Evolutionary conservation across 148 eudicot genomes (phyloP), one percentile per base, ranked within the genome.

Genomic region (Polygonum maritimum): DNA sequence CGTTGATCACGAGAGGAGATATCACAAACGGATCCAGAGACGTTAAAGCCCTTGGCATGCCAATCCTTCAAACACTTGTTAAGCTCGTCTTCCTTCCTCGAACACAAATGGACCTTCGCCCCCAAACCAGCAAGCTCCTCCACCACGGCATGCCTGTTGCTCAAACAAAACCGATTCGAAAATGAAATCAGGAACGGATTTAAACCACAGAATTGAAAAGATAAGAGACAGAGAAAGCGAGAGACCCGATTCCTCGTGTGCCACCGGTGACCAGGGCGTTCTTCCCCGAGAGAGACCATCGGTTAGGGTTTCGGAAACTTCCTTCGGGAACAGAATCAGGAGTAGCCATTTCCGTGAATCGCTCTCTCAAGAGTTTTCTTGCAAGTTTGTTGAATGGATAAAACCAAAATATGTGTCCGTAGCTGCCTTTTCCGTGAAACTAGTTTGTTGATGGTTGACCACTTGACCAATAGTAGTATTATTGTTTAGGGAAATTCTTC

Each of bases 191-290:
- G 8, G n/a, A 8, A 16, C 14, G 21, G 10, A 13, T 14, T 31
- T 44, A 13, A 31, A 26, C 51, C 58, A 41, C n/a, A 52, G 40
- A 8, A 19, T 39, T 48, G 73, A 18, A 60, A 48, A 48, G 7
- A 72, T 75, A 47, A 71, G 54, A 18, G 3, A 45, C 52, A 48
- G 31, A 74, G 74, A 39, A 70, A 63, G 48, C 60, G 33, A 74
- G 44, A 54, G 71, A 94, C 94, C 98, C 97, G 40, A 94, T 94
- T 62, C 98, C 98, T n/a, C 97, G 95, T 21, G 98, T 92, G 82
- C 97, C 98, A 21, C 98, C 98, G 40, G 98, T 94, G 85, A 94
- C 96, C 6, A 92, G 95, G 75, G 98, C 98, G 16, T 87, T 92
- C 85, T 51, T 87, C 57, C 97, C 93, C 31, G 88, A 72, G 14